Evolutionary conservation across 192 early-diverging fungal genomes (phyloP).

Genomic region (Backusella sp.): DNA sequence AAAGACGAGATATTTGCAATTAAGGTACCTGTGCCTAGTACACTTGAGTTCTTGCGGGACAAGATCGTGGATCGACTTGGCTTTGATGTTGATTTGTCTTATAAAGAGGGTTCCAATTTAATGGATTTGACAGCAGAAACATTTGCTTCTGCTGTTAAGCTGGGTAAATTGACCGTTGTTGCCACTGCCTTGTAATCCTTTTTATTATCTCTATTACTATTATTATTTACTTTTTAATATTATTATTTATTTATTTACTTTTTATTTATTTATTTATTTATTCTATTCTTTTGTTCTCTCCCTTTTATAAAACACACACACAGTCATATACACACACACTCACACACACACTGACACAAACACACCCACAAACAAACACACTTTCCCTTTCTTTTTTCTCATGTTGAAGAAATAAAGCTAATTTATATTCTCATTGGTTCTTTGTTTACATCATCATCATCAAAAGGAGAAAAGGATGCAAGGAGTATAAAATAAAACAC

Average conservation of each 20-base stretch:
- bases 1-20: conserved; percentile 74
- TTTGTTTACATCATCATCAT: background rate
- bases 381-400: background rate
- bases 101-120: conserved; percentile 31
- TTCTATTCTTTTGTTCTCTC: background rate
- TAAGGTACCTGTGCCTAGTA: conserved; percentile 58
- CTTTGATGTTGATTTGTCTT: conserved; percentile 34
- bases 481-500: background rate
- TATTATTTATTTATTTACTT: background rate
- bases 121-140: conserved; percentile 25
- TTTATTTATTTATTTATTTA: conserved; percentile 6
- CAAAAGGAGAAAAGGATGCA: background rate
- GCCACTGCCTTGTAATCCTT: conserved; percentile 3
- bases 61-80: conserved; percentile 61
- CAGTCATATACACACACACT: background rate
- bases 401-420: background rate
- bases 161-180: conserved; percentile 48
- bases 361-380: background rate
- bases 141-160: conserved; percentile 30
- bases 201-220: background rate
- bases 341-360: background rate
- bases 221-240: background rate
- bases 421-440: background rate
- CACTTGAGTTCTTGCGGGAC: conserved; percentile 52
- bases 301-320: background rate